A percentile compares a stretch with the other conserved stretches of the same genome.
phyloP scores from a whole-genome alignment of 1,139 yeast genomes.

The Sugiyamaella castrensis region DNA sequence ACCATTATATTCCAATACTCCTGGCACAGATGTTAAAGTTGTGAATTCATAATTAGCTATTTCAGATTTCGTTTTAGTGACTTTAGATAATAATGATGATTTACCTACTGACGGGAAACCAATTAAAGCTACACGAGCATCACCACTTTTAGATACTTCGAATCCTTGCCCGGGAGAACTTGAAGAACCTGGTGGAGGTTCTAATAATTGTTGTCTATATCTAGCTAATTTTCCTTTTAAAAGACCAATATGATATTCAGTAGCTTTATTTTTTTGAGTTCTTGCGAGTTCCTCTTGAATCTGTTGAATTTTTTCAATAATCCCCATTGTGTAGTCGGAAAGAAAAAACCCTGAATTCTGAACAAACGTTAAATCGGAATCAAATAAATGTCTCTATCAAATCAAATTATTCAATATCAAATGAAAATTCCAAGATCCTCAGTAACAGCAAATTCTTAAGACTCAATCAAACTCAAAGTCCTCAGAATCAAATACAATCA shows the following conservation, averaged over 20 bases:
- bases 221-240: slow-evolving; percentile 94
- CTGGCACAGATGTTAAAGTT: slow-evolving; percentile 94
- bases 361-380: no score
- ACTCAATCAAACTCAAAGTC: no score
- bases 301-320: slow-evolving; percentile 71
- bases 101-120: slow-evolving; percentile 99
- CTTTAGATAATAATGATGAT: slow-evolving; percentile 77
- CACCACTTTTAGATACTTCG: slow-evolving; percentile 94
- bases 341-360: background rate
- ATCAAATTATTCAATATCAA: no score
- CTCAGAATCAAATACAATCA: no score
- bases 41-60: slow-evolving; percentile 96
- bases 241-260: slow-evolving; percentile 93
- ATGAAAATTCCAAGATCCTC: no score
- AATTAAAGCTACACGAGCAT: slow-evolving; percentile 90
- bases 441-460: no score
- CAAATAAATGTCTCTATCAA: no score
- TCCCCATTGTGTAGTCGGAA: slow-evolving; percentile 20
- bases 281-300: slow-evolving; percentile 92
- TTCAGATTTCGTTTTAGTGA: slow-evolving; percentile 91
- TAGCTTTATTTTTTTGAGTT: slow-evolving; percentile 96
- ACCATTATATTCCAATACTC: slow-evolving; percentile 89
- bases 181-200: slow-evolving; percentile 76
- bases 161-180: slow-evolving; percentile 86
- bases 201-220: slow-evolving; percentile 84